Conservation (phyloP, 306 rosid species). For the Spatholobus suberectus region DNA sequence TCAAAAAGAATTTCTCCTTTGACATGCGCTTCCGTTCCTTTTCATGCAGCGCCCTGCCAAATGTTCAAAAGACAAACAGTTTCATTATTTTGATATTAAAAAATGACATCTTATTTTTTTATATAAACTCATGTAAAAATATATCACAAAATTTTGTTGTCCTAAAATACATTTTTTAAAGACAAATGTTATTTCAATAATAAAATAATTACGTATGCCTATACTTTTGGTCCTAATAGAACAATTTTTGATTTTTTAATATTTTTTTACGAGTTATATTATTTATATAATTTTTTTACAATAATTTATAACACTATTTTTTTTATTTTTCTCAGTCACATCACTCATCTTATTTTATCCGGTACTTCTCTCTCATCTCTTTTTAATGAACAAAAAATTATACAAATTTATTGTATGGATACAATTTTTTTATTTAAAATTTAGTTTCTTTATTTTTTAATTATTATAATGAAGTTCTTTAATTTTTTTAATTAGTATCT, state of each 20-base stretch:
- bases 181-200: background rate
- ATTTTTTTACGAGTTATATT: no score
- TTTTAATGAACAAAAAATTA: no score
- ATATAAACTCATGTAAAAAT: background rate
- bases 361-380: background rate
- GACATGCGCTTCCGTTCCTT: constrained; percentile 61
- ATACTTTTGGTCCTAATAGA: background rate
- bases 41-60: constrained; percentile 68
- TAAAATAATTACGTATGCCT: background rate
- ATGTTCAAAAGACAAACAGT: background rate
- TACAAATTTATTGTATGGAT: no score
- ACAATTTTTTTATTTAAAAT: background rate
- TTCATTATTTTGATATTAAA: background rate
- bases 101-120: background rate
- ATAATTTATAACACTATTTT: no score
- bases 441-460: background rate
- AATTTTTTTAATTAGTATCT: background rate
- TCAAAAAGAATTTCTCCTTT: constrained; percentile 62
- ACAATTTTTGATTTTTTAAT: no score
- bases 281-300: no score
- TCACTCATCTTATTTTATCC: background rate
- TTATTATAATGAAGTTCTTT: background rate
- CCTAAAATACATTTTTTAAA: background rate
- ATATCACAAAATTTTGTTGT: background rate
- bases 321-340: no score